These are phyloP conservation scores for Aspergillus tubingensis DNA, from an alignment of 2,329 filamentous ascomycete species.

Conservation along the genomic window DNA sequence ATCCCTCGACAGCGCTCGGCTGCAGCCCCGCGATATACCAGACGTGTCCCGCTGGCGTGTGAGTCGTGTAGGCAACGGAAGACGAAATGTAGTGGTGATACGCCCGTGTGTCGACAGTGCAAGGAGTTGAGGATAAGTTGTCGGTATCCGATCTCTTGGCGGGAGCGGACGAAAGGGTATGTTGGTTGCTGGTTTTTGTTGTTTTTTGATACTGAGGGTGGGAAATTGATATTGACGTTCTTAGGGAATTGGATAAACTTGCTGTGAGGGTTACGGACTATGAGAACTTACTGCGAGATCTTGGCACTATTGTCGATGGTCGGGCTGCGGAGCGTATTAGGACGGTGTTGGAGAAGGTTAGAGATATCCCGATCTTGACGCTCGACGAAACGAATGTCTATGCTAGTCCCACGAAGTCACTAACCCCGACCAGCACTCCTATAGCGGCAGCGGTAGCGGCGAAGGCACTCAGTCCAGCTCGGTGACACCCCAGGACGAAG, in stretches of 20 bases:
- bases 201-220: slow-evolving; percentile 2
- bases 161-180: slow-evolving; percentile 42
- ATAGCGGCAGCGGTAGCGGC: slow-evolving; percentile 16
- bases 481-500: slow-evolving; percentile 33
- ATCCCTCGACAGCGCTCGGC: slow-evolving; percentile 31
- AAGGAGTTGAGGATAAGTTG: slow-evolving; percentile 40
- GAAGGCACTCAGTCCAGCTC: slow-evolving; percentile 33
- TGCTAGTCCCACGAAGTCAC: neutral
- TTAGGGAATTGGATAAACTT: slow-evolving; percentile 38
- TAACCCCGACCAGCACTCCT: slow-evolving; percentile 24
- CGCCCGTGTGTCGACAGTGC: slow-evolving; percentile 44
- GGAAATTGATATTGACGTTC: slow-evolving; percentile 11
- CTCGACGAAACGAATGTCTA: neutral
- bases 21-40: slow-evolving; percentile 22
- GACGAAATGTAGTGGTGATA: slow-evolving; percentile 48
- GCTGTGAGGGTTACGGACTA: slow-evolving; percentile 38
- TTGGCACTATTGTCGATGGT: slow-evolving; percentile 36
- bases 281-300: slow-evolving; percentile 42
- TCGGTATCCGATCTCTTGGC: slow-evolving; percentile 42
- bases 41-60: slow-evolving; percentile 42
- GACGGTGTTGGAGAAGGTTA: slow-evolving; percentile 41
- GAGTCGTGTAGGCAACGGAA: slow-evolving; percentile 46
- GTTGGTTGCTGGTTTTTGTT: slow-evolving; percentile 1
- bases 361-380: slow-evolving; percentile 3
- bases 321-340: slow-evolving; percentile 39